phyloP scores from a whole-genome alignment of 2,329 filamentous ascomycete species.

The Dactylellina haptotyla region DNA sequence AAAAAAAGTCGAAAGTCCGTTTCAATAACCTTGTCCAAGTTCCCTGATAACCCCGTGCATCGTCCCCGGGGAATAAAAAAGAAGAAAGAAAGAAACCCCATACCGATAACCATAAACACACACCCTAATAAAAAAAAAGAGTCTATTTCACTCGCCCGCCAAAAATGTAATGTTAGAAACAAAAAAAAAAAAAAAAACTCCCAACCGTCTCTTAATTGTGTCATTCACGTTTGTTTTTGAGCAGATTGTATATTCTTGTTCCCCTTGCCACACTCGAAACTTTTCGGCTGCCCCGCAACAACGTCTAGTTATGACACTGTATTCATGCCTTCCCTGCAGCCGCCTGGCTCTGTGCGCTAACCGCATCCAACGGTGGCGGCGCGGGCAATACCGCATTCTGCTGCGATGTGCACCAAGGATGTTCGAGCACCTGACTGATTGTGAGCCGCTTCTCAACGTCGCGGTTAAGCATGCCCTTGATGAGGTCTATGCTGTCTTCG shows the following conservation, averaged over 20 bases:
- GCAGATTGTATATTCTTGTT: too few relatives aligned
- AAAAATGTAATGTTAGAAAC: background rate
- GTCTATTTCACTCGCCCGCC: background rate
- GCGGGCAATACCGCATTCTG: constrained; percentile 46
- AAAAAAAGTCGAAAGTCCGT: constrained; percentile 18
- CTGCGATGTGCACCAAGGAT: constrained; percentile 76
- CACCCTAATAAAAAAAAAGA: constrained; percentile 5
- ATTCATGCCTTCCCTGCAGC: constrained; percentile 53
- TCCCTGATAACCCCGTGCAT: too few relatives aligned
- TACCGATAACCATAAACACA: constrained; percentile 7
- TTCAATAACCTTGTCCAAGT: too few relatives aligned
- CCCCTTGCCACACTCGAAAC: too few relatives aligned
- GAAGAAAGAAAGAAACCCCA: too few relatives aligned
- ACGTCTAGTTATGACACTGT: too few relatives aligned
- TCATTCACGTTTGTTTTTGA: too few relatives aligned
- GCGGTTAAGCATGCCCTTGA: constrained; percentile 90
- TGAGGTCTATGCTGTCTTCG: constrained; percentile 90
- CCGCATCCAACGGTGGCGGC: constrained; percentile 28
- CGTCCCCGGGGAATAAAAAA: too few relatives aligned
- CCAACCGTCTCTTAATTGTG: too few relatives aligned
- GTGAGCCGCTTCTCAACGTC: constrained; percentile 83
- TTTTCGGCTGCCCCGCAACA: too few relatives aligned
- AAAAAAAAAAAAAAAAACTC: too few relatives aligned
- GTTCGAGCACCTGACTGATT: constrained; percentile 87
- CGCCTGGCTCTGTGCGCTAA: constrained; percentile 32